Percentiles rank a stretch among this genome's conserved stretches.
Conservation (phyloP, 495 filamentous ascomycete genomes). For the Oleoguttula mirabilis region DNA sequence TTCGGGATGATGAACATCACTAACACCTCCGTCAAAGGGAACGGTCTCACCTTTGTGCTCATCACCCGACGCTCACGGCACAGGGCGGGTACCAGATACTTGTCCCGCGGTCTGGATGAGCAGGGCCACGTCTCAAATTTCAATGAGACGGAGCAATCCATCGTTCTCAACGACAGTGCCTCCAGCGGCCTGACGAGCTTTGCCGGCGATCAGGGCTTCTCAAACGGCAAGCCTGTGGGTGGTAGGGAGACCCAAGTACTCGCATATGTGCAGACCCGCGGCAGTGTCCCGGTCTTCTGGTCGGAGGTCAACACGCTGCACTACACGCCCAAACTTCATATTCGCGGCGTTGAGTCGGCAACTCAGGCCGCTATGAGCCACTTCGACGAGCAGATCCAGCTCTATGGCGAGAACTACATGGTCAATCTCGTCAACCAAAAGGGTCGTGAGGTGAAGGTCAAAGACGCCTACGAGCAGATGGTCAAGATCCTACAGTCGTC, state of each 20-base stretch:
- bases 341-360: conserved; percentile 74
- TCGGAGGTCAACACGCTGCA: conserved; percentile 82
- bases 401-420: conserved; percentile 92
- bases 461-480: conserved; percentile 84
- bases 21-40: conserved; percentile 66
- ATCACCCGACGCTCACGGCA: conserved; percentile 80
- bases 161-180: conserved; percentile 68
- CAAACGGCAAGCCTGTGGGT: conserved; percentile 51
- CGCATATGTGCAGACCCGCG: conserved; percentile 89
- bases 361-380: conserved; percentile 66
- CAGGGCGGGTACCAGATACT: conserved; percentile 82
- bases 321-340: conserved; percentile 78
- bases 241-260: conserved; percentile 74
- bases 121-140: conserved; percentile 91
- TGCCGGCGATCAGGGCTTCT: conserved; percentile 60
- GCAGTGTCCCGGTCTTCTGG: conserved; percentile 91
- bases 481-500: conserved; percentile 60
- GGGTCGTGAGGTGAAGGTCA: conserved; percentile 74
- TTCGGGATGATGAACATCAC: conserved; percentile 87
- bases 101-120: conserved; percentile 86
- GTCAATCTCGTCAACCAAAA: conserved; percentile 95
- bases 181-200: conserved; percentile 65
- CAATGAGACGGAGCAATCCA: conserved; percentile 91
- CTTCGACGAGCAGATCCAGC: conserved; percentile 78
- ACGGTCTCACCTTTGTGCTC: conserved; percentile 69